Evolutionary conservation across 208 protist genomes (phyloP).

Genomic region (Trypanosomatidae sp.): DNA sequence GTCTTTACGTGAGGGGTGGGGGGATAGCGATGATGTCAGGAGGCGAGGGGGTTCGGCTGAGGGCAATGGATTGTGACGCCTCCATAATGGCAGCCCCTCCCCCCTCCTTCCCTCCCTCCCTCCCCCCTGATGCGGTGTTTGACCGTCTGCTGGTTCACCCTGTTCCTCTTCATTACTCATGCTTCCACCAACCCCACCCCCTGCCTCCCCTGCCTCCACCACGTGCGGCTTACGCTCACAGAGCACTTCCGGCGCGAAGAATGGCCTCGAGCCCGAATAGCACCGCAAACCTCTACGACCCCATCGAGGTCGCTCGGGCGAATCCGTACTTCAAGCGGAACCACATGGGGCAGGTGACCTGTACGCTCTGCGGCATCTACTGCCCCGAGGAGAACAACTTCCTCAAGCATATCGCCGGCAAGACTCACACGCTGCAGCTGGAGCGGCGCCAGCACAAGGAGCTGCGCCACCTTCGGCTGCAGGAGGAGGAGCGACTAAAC

Average conservation of each 20-base stretch:
- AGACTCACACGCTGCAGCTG: constrained; percentile 72
- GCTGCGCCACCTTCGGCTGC: constrained; percentile 46
- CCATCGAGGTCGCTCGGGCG: constrained; percentile 44
- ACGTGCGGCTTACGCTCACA: neutral
- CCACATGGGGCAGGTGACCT: constrained; percentile 80
- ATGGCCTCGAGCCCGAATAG: constrained; percentile 9
- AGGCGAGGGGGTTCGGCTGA: neutral
- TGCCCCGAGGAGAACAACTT: constrained; percentile 86
- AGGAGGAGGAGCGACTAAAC: constrained; percentile 64
- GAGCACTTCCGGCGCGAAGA: too few relatives aligned
- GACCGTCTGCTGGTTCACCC: neutral
- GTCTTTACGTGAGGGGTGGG: neutral
- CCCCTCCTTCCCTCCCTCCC: neutral
- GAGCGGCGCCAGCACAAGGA: constrained; percentile 63
- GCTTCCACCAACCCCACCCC: neutral
- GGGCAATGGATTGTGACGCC: neutral
- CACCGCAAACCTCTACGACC: constrained; percentile 51
- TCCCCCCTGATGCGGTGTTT: neutral
- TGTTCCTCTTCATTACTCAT: neutral
- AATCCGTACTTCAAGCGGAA: constrained; percentile 84
- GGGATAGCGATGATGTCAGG: neutral
- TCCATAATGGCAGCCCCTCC: neutral
- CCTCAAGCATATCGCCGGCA: constrained; percentile 72
- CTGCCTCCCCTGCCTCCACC: neutral
- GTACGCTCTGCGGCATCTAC: constrained; percentile 76